Conservation (phyloP, 2,329 filamentous ascomycete genomes). For the Beauveria caledonica region DNA sequence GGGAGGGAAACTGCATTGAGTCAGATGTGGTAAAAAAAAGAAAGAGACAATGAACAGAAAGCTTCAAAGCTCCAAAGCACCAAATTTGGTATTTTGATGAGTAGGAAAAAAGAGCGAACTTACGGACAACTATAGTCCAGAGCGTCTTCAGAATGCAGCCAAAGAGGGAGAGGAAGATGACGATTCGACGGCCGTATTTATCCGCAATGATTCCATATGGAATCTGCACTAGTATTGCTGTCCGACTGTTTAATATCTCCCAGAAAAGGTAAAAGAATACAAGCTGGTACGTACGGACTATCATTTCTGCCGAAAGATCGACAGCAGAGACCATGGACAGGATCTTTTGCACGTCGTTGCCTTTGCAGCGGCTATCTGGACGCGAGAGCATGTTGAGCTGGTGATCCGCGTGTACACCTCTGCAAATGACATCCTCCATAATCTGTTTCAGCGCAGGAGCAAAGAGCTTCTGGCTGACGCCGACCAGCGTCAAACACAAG, state of each 20-base stretch:
- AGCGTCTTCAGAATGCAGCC: slow-evolving; percentile 21
- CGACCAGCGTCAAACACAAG: slow-evolving; percentile 34
- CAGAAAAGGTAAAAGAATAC: neutral
- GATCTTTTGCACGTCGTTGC: slow-evolving; percentile 38
- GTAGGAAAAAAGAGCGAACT: slow-evolving; percentile 11
- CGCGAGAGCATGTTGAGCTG: slow-evolving; percentile 20
- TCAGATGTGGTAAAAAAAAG: neutral
- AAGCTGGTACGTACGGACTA: slow-evolving; percentile 31
- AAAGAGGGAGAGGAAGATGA: slow-evolving; percentile 30
- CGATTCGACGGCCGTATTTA: slow-evolving; percentile 35
- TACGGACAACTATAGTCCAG: slow-evolving; percentile 26
- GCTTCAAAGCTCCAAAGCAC: no score
- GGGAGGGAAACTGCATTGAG: slow-evolving; percentile 27
- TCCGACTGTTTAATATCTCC: neutral
- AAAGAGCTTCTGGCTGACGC: slow-evolving; percentile 30
- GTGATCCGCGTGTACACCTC: slow-evolving; percentile 35
- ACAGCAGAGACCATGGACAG: slow-evolving; percentile 45
- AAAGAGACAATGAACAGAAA: neutral
- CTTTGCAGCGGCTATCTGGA: slow-evolving; percentile 41
- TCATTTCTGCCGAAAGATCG: slow-evolving; percentile 34
- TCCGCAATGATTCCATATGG: slow-evolving; percentile 40
- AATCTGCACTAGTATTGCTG: slow-evolving; percentile 35
- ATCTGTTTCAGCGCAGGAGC: slow-evolving; percentile 39
- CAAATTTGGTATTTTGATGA: neutral
- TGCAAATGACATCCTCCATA: slow-evolving; percentile 47